These are phyloP conservation scores for Amauroascus niger DNA, from an alignment of 2,329 filamentous ascomycete species.

Conservation along the genomic window DNA sequence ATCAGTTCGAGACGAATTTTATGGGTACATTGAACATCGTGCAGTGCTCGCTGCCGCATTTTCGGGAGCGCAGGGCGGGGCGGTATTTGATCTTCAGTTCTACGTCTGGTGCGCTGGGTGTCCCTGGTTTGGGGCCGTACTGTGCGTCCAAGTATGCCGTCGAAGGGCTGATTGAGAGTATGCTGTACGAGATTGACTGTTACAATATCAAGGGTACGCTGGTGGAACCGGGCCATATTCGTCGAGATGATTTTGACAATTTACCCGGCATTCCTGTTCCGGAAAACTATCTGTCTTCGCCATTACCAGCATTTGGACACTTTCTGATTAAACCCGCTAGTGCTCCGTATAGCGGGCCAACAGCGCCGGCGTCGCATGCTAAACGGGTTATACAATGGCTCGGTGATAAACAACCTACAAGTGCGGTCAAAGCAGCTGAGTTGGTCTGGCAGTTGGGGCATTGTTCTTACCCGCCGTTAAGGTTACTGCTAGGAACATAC, in stretches of 20 bases:
- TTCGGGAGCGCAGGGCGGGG: constrained; percentile 63
- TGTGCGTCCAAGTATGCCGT: constrained; percentile 97
- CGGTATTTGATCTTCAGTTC: constrained; percentile 92
- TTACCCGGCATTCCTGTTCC: constrained; percentile 15
- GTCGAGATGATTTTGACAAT: constrained; percentile 58
- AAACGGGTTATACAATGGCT: constrained; percentile 91
- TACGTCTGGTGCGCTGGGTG: constrained; percentile 82
- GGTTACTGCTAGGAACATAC: constrained; percentile 81
- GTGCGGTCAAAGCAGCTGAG: constrained; percentile 84
- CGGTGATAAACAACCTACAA: constrained; percentile 82
- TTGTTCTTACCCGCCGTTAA: constrained; percentile 82
- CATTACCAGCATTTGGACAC: constrained; percentile 75
- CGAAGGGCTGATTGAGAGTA: constrained; percentile 87
- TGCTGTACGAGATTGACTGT: constrained; percentile 86
- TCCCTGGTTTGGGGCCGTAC: constrained; percentile 85
- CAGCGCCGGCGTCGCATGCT: constrained; percentile 77
- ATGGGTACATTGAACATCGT: constrained; percentile 92
- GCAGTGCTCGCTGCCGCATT: constrained; percentile 77
- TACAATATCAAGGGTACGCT: constrained; percentile 93
- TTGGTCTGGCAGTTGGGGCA: constrained; percentile 90
- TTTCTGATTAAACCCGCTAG: constrained; percentile 82
- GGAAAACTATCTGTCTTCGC: constrained; percentile 32
- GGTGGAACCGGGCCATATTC: constrained; percentile 80
- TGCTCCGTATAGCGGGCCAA: constrained; percentile 66
- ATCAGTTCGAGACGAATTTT: constrained; percentile 97